Evolutionary conservation across 2,329 filamentous ascomycete genomes (phyloP).

Genomic region (Neofusicoccum umdonicola): DNA sequence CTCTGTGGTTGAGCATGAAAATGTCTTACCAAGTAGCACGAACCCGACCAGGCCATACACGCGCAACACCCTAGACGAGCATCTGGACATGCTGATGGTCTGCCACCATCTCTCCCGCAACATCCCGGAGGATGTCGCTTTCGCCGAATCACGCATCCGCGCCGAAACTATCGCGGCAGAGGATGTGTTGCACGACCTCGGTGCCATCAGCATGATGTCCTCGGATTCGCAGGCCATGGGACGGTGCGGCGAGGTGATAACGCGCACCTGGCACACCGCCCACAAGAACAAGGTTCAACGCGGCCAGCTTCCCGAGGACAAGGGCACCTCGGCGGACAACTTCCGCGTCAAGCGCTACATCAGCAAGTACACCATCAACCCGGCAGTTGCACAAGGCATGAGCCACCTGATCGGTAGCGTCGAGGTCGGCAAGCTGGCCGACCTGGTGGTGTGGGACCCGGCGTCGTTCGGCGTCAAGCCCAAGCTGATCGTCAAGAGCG

Average conservation of each 20-base stretch:
- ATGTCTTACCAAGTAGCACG: slow-evolving; percentile 86
- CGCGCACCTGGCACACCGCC: slow-evolving; percentile 94
- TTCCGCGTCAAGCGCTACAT: slow-evolving; percentile 89
- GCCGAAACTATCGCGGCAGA: slow-evolving; percentile 96
- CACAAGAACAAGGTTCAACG: slow-evolving; percentile 94
- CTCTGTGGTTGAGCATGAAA: slow-evolving; percentile 80
- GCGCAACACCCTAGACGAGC: slow-evolving; percentile 88
- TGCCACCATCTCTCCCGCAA: slow-evolving; percentile 91
- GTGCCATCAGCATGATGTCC: slow-evolving; percentile 97
- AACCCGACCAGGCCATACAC: slow-evolving; percentile 93
- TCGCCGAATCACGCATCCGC: slow-evolving; percentile 90
- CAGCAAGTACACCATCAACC: slow-evolving; percentile 95
- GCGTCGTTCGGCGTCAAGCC: slow-evolving; percentile 87
- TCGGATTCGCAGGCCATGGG: slow-evolving; percentile 97
- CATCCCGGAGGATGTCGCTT: slow-evolving; percentile 93
- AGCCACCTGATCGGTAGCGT: slow-evolving; percentile 79
- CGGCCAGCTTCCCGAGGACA: slow-evolving; percentile 72
- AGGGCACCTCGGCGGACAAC: slow-evolving; percentile 79
- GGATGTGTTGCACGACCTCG: slow-evolving; percentile 91
- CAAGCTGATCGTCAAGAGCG: slow-evolving; percentile 76
- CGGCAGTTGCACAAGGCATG: slow-evolving; percentile 89
- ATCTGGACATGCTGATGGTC: slow-evolving; percentile 98
- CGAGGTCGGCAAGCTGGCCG: slow-evolving; percentile 85
- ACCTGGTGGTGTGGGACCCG: slow-evolving; percentile 84
- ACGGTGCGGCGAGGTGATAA: slow-evolving; percentile 87